Base-by-base conservation (phyloP, 345 rosid species). In the Toxicodendron radicans region DNA sequence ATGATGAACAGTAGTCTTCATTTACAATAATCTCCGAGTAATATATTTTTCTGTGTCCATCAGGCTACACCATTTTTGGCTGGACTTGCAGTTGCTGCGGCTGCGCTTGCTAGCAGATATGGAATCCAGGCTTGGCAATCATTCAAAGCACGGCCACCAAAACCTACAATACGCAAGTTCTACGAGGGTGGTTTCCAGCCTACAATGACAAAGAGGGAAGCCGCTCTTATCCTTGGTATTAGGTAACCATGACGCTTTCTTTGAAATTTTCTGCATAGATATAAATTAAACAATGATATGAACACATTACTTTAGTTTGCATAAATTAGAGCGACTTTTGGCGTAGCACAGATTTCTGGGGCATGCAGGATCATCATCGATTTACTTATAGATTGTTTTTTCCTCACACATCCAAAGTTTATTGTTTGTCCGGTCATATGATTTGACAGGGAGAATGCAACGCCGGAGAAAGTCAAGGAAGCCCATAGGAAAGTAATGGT, bases 81-180 rank as follows among this genome's bases (percentile, higher is more conserved):
- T 63, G 97, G 97, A 41, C 82, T 85, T 73, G 93, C 97, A n/a
- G 87, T 92, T 75, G 95, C 95, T 41, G 90, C 91, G 23, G 89
- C 95, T 53, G 97, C 97, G 30, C 91, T 88, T 78, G 95, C 92
- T 53, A 91, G 97, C 72, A 88, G 81, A 75, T 92, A 88, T 70
- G 97, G 97, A 57, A 85, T 92, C 84, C 97, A 90, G 81, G 93
- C 97, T 38, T 92, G 97, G 97, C 93, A 92, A 70, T 85, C 97
- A 54, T 81, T 90, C 76, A 90, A 92, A 82, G 68, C 93, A 1
- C 75, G 93, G 8, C 95, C 95, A 1, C 87, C 91, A 9, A 82
- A 70, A 43, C 82, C 88, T 62, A 83, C 56, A 76, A 13, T 83
- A 0, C 89, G 89, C 69, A 92, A 75, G 84, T 92, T 92, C 77